Evolutionary conservation across 352 stramenopile species (phyloP), one percentile per base, ranked within the genome.

Genomic region (Discostella stelligera): DNA sequence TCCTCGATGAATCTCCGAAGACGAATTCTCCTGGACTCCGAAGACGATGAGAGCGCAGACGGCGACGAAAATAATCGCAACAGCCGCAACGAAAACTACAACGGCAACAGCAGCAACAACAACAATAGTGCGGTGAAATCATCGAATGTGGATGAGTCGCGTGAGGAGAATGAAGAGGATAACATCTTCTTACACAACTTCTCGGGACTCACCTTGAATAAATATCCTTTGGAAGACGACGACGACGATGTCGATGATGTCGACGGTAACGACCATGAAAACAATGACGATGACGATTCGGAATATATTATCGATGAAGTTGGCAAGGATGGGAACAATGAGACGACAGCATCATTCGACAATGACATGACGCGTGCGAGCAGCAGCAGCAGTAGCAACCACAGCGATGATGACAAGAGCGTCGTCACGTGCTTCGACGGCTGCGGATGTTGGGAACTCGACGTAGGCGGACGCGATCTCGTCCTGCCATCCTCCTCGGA

Each of bases 361-460:
- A 16, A 20, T 20, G 21, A 16, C 14, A n/a, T 23, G 11, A 41
- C n/a, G n/a, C n/a, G 23, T 41, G 9, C n/a, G 9, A 60, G 21
- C 14, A 37, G 59, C 6, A 18, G 44, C 20, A 60, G 49, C 18
- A 49, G 20, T 27, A 46, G 7, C 46, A 25, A 18, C 1, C 0
- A 7, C 18, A 20, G 25, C 10, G 13, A 41, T 23, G 53, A 61
- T 23, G 63, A 77, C 14, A 58, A 79, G 20, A 52, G 59, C n/a
- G 67, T 25, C n/a, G 23, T 81, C 25, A 61, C 63, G 10, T 71
- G 55, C 27, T 80, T 80, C 39, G 69, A 80, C 37, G 56, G 65
- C 32, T 82, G 77, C 39, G 69, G 76, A 21, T 77, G 76, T 27
- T 80, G 70, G 76, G 48, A 46, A 32, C 53, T 81, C 11, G 62